Evolutionary conservation across 805 yeast genomes (phyloP), one percentile per base, ranked within the genome.

Genomic region (Yamadazyma philogaea): DNA sequence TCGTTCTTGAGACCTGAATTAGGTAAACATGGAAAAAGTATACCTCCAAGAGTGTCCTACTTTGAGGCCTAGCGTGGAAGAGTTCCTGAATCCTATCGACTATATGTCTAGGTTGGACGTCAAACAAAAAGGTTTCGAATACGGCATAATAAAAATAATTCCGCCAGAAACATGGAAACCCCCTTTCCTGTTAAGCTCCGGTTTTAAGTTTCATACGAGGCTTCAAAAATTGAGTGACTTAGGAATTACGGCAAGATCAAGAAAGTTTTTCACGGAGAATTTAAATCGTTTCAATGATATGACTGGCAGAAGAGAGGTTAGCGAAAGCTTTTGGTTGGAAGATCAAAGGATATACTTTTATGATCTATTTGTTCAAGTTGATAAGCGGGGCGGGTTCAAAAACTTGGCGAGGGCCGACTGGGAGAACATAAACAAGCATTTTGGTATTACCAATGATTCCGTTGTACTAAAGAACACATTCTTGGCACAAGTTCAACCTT

Each of bases 171-270:
- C 53, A n/a, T 78, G 82, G 81, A 56, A 55, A 36, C 82, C 83
- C 0, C 78, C 78, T 0, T 73, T 83, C 48, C 70, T 79, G 42
- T 63, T 84, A 16, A 70, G 83, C 37, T 65, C 68, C 35, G 53
- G 63, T 6, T 84, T 85, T 60, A 70, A 62, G 37, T 85, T 86
- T 55, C 81, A 78, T 47, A 83, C 88, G 7, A 61, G 95, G 42
- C 56, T 81, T n/a, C 93, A 85, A 56, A 75, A 72, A 36, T 54
- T 86, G 41, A 75, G 78, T 51, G 87, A 84, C 55, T 63, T 86
- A 53, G 81, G 82, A 19, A 57, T 86, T 14, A 57, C 74, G 6
- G 81, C 82, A 44, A 66, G 95, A 47, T 77, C 83, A 26, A 66
- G 90, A 36, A 64, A 73, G 45, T 79, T 79, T 50, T 85, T 84